A percentile compares a stretch with the other conserved stretches of the same genome.
phyloP scores from a whole-genome alignment of 169 alveolate genomes.

The Eimeria brunetti region DNA sequence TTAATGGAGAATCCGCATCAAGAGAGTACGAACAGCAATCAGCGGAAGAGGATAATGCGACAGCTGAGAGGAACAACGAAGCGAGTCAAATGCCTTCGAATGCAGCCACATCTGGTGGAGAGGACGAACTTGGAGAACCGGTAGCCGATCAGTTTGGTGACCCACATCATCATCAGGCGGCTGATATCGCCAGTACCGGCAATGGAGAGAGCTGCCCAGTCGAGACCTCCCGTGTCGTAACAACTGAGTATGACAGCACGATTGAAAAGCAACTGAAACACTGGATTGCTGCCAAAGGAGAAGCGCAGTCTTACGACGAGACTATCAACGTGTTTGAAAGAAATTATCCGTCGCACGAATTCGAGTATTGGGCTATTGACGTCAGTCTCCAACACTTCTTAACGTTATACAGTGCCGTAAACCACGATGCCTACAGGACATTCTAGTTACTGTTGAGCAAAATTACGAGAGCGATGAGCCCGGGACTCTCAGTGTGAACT shows the following conservation, averaged over 20 bases:
- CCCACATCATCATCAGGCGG: background rate
- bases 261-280: background rate
- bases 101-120: constrained; percentile 22
- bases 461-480: constrained; percentile 48
- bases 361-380: constrained; percentile 48
- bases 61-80: background rate
- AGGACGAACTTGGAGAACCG: background rate
- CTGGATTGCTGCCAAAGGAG: background rate
- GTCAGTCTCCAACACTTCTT: background rate
- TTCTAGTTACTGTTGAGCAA: constrained; percentile 46
- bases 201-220: background rate
- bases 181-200: background rate
- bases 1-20: background rate
- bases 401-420: background rate
- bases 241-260: background rate
- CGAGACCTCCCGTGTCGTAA: background rate
- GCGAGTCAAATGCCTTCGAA: background rate
- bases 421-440: background rate
- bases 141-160: background rate
- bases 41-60: background rate
- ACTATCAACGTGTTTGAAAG: background rate
- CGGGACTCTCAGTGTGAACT: constrained; percentile 22
- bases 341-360: constrained; percentile 19
- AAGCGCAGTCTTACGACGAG: background rate
- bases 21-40: background rate